Percentiles rank a stretch among this genome's conserved stretches.
These are phyloP conservation scores for Amanita brunnescens DNA, from an alignment of 768 basidiomycete species.

Conservation along the genomic window DNA sequence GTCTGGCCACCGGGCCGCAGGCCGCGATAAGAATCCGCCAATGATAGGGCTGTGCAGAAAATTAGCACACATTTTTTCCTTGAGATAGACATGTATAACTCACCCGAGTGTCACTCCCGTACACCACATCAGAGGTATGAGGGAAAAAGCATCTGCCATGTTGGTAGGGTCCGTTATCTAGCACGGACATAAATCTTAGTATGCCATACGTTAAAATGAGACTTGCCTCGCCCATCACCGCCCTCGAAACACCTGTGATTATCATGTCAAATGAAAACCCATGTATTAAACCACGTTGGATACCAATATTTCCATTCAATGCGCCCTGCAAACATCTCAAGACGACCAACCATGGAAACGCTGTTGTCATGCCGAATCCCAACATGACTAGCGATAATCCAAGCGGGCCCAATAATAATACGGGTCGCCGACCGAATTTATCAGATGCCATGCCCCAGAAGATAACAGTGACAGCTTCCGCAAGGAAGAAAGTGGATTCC, in stretches of 20 bases:
- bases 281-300: background rate
- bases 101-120: constrained; percentile 24
- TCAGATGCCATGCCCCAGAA: constrained; percentile 39
- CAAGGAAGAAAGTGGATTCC: constrained; percentile 38
- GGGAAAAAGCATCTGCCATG: constrained; percentile 27
- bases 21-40: constrained; percentile 24
- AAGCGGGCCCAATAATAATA: constrained; percentile 33
- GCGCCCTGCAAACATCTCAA: constrained; percentile 12
- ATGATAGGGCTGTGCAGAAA: constrained; percentile 13
- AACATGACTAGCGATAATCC: constrained; percentile 31
- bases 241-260: constrained; percentile 9
- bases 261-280: constrained; percentile 25
- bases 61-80: background rate
- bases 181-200: constrained; percentile 16
- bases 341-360: constrained; percentile 24
- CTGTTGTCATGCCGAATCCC: constrained; percentile 32
- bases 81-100: no score
- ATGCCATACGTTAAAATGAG: background rate
- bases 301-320: background rate
- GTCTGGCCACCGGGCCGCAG: constrained; percentile 19
- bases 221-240: background rate
- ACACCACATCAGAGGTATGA: constrained; percentile 27
- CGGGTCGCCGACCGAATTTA: constrained; percentile 32
- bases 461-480: constrained; percentile 34
- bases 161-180: constrained; percentile 33